Evolutionary conservation across 164 flowering plant genomes (phyloP).

Genomic region (Tetrastigma voinierianum): DNA sequence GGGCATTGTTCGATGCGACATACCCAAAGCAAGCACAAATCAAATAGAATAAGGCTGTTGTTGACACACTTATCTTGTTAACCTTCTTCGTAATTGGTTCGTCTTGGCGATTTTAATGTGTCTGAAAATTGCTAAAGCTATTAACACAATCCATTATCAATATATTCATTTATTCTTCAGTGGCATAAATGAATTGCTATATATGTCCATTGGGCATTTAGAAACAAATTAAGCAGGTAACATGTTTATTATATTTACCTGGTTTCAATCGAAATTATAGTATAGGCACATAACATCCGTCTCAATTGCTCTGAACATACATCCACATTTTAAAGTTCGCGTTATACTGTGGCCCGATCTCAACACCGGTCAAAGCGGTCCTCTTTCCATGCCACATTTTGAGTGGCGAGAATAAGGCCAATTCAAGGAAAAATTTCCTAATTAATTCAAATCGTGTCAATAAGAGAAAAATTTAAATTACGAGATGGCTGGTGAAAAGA

Average conservation of each 20-base stretch:
- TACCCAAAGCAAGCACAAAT: conserved; percentile 65
- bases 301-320: conserved; percentile 48
- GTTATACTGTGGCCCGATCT: conserved; percentile 27
- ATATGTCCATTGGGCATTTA: too few relatives aligned
- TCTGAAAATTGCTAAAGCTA: conserved; percentile 21
- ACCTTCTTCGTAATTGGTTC: conserved; percentile 67
- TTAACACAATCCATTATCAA: neutral
- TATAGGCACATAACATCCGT: conserved; percentile 49
- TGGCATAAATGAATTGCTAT: too few relatives aligned
- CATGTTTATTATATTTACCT: conserved; percentile 30
- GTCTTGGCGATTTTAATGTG: conserved; percentile 41
- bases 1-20: conserved; percentile 61
- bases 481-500: conserved; percentile 26
- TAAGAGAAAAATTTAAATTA: conserved; percentile 7
- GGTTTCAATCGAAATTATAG: conserved; percentile 55
- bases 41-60: conserved; percentile 46
- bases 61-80: conserved; percentile 24
- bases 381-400: conserved; percentile 31
- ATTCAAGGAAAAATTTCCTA: too few relatives aligned
- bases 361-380: conserved; percentile 36
- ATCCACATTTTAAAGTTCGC: conserved; percentile 44
- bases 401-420: too few relatives aligned
- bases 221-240: too few relatives aligned
- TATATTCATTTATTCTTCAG: too few relatives aligned
- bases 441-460: neutral